Conservation (phyloP, 225 moss, liverwort and hornwort genomes). For the Thuidium tamariscinum region DNA sequence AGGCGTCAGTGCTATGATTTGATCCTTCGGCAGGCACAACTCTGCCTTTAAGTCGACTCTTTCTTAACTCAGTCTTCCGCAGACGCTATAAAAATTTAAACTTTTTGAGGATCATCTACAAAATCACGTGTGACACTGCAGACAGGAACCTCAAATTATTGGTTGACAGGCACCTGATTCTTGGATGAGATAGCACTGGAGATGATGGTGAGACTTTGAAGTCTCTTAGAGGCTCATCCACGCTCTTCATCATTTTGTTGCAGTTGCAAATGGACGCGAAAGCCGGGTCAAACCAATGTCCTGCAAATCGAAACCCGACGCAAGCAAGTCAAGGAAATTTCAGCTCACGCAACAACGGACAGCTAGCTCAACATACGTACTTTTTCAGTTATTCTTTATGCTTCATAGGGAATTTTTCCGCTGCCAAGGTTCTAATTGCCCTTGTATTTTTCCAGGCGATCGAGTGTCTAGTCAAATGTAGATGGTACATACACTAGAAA, state of each 20-base stretch:
- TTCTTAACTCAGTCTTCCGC: not conserved
- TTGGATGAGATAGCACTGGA: constrained; percentile 22
- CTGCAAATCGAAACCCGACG: constrained; percentile 4
- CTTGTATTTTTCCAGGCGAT: not conserved
- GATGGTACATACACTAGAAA: not conserved
- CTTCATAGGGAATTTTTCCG: not conserved
- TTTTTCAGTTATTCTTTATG: not conserved
- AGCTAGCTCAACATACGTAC: not conserved
- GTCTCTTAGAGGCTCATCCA: constrained; percentile 22
- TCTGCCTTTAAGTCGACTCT: not conserved
- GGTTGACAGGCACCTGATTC: constrained; percentile 19
- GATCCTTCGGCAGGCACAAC: not conserved
- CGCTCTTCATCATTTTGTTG: constrained; percentile 24
- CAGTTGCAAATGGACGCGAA: constrained; percentile 19
- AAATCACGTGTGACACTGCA: not conserved
- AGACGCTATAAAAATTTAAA: not conserved
- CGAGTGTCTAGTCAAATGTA: not conserved
- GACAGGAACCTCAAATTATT: not conserved
- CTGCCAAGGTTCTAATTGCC: not conserved
- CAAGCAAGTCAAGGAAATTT: not conserved
- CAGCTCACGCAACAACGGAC: not conserved
- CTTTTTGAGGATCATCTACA: not conserved
- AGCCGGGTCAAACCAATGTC: constrained; percentile 30
- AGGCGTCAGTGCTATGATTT: not conserved
- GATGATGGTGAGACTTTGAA: constrained; percentile 33